Conservation (phyloP, 805 yeast species). For the Ogataea degrootiae region DNA sequence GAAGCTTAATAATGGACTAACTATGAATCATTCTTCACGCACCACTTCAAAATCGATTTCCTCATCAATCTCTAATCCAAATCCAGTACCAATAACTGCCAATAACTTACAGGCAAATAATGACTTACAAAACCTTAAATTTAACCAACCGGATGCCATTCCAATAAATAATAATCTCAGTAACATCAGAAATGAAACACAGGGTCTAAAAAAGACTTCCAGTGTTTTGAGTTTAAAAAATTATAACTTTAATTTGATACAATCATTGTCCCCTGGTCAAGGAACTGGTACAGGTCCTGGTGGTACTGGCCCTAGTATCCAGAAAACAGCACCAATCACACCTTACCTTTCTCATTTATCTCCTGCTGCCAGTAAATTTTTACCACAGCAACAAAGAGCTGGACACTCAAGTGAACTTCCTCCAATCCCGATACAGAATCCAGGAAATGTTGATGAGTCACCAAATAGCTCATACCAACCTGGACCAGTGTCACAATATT, state of each 20-base stretch:
- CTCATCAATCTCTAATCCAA: not conserved
- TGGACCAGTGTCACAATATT: too few relatives aligned
- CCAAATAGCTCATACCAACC: too few relatives aligned
- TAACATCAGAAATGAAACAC: not conserved
- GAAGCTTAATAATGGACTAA: not conserved
- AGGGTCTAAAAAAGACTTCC: slow-evolving; percentile 1
- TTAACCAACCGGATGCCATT: not conserved
- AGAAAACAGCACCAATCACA: too few relatives aligned
- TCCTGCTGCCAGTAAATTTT: too few relatives aligned
- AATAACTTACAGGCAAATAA: not conserved
- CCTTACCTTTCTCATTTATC: too few relatives aligned
- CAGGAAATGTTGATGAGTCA: too few relatives aligned
- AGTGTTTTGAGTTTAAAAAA: slow-evolving; percentile 7
- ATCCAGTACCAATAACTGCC: not conserved
- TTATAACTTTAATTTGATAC: slow-evolving; percentile 7
- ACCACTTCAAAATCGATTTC: not conserved
- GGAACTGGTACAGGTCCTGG: not conserved
- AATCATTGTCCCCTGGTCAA: not conserved
- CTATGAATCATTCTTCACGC: too few relatives aligned
- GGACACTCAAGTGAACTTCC: too few relatives aligned
- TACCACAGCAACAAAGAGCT: too few relatives aligned
- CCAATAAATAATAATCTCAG: not conserved
- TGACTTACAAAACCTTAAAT: not conserved
- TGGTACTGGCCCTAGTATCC: not conserved
- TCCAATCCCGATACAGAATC: too few relatives aligned